phyloP scores from a whole-genome alignment of 2,329 filamentous ascomycete species.

The Penicillium sp. region DNA sequence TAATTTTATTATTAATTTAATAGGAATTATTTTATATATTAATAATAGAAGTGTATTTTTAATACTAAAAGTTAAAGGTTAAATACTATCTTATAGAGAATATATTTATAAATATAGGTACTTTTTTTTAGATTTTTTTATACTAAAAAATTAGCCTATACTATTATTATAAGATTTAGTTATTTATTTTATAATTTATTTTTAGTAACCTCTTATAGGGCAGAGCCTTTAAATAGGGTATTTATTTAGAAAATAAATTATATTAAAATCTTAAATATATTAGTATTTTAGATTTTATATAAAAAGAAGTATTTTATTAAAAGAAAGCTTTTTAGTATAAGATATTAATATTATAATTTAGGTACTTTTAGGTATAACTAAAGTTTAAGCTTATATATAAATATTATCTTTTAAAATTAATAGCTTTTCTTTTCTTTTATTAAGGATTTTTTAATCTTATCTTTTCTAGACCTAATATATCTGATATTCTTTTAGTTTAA shows the following conservation, averaged over 20 bases:
- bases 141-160: conserved; percentile 7
- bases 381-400: conserved; percentile 13
- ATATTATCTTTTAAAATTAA: conserved; percentile 6
- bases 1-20: neutral
- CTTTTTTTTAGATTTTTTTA: conserved; percentile 7
- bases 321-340: conserved; percentile 12
- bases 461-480: conserved; percentile 14
- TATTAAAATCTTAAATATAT: conserved; percentile 13
- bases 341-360: conserved; percentile 13
- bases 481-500: conserved; percentile 15
- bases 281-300: conserved; percentile 13
- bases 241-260: conserved; percentile 19
- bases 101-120: conserved; percentile 6
- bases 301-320: conserved; percentile 19
- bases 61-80: conserved; percentile 1
- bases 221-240: conserved; percentile 11
- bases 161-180: conserved; percentile 2
- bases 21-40: conserved; percentile 9
- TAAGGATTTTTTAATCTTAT: conserved; percentile 18
- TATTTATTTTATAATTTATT: conserved; percentile 14
- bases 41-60: conserved; percentile 10
- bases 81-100: conserved; percentile 1
- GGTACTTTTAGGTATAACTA: conserved; percentile 19
- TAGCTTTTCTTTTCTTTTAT: conserved; percentile 11
- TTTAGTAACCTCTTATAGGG: conserved; percentile 8